Conservation (phyloP, 2,329 filamentous ascomycete species). For the Boeremia lycopersici region DNA sequence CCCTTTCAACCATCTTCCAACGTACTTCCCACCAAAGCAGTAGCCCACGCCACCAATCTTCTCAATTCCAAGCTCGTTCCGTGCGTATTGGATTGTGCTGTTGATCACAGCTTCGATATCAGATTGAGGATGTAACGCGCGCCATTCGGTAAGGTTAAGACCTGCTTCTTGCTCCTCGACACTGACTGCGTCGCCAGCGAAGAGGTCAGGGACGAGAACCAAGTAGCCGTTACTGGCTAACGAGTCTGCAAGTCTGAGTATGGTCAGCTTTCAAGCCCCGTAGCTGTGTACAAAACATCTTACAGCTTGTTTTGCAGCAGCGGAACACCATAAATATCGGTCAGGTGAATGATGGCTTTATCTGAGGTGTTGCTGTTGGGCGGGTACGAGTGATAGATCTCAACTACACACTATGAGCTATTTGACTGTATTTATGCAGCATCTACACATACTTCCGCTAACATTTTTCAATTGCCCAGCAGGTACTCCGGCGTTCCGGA, state of each 20-base stretch:
- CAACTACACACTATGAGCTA: slow-evolving; percentile 11
- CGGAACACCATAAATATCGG: slow-evolving; percentile 44
- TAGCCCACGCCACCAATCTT: slow-evolving; percentile 71
- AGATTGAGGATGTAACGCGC: slow-evolving; percentile 51
- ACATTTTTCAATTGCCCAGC: slow-evolving; percentile 30
- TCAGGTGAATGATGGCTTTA: slow-evolving; percentile 43
- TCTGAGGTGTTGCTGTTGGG: slow-evolving; percentile 21
- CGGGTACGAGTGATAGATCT: slow-evolving; percentile 30
- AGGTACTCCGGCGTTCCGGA: slow-evolving; percentile 23
- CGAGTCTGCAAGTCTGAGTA: slow-evolving; percentile 39
- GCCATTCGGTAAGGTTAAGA: slow-evolving; percentile 61
- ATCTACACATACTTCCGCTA: slow-evolving; percentile 28
- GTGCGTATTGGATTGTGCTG: slow-evolving; percentile 62
- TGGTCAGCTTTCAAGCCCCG: neutral
- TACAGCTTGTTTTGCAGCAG: slow-evolving; percentile 43
- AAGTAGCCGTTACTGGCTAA: slow-evolving; percentile 43
- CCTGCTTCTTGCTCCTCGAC: slow-evolving; percentile 64
- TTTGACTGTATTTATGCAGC: too few species aligned
- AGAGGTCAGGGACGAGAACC: slow-evolving; percentile 44
- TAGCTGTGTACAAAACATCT: neutral
- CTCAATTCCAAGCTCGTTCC: slow-evolving; percentile 60
- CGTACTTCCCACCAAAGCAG: slow-evolving; percentile 79
- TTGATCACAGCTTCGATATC: slow-evolving; percentile 57
- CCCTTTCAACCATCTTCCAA: slow-evolving; percentile 64
- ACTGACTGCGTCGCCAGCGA: slow-evolving; percentile 38